Evolutionary conservation across 2,329 filamentous ascomycete genomes (phyloP).

Genomic region (Nemania sp.): DNA sequence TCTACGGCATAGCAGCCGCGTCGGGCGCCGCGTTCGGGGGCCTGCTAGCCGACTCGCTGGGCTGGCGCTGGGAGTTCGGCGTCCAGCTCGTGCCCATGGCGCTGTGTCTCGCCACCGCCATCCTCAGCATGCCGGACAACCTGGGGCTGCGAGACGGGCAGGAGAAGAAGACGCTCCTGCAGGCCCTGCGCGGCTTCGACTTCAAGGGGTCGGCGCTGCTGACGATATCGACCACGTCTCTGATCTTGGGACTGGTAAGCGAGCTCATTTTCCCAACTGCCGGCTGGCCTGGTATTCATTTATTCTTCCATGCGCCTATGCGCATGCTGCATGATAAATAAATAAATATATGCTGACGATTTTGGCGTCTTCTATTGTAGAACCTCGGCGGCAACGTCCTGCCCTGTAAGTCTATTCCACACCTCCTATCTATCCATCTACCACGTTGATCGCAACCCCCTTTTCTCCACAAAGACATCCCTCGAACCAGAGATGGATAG

Average conservation of each 20-base stretch:
- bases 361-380: slow-evolving; percentile 38
- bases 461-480: too few relatives aligned
- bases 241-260: slow-evolving; percentile 63
- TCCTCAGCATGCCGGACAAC: slow-evolving; percentile 54
- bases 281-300: background rate
- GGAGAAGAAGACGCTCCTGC: slow-evolving; percentile 47
- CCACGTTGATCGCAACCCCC: background rate
- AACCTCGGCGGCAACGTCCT: slow-evolving; percentile 67
- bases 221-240: slow-evolving; percentile 57
- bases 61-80: slow-evolving; percentile 76
- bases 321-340: background rate
- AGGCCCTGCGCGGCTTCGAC: slow-evolving; percentile 62
- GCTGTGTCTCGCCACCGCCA: slow-evolving; percentile 51
- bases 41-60: slow-evolving; percentile 69
- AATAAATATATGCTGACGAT: slow-evolving; percentile 5
- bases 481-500: too few relatives aligned
- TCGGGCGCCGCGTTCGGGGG: slow-evolving; percentile 72
- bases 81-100: slow-evolving; percentile 60
- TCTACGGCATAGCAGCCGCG: slow-evolving; percentile 62
- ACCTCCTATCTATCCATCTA: too few relatives aligned
- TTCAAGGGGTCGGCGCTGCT: slow-evolving; percentile 58
- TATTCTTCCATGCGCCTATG: background rate
- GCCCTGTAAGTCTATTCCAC: slow-evolving; percentile 54
- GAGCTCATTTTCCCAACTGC: background rate
- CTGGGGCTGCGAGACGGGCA: slow-evolving; percentile 53